Evolutionary conservation across 2,329 filamentous ascomycete genomes (phyloP), one percentile per base, ranked within the genome.

Genomic region (Colletotrichum sp.): DNA sequence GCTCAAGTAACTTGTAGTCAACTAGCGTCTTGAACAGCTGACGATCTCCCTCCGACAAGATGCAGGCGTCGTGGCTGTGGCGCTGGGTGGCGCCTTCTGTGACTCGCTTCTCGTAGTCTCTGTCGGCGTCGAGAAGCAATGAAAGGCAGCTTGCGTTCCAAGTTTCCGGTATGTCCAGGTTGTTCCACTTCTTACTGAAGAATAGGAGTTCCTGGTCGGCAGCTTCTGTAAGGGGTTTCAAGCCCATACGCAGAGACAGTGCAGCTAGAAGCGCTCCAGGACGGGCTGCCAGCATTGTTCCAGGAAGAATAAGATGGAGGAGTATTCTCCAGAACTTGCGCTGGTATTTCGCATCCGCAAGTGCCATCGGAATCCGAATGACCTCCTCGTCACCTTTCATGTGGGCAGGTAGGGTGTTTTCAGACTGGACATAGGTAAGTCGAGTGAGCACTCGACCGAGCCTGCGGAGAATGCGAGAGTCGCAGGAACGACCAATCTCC

Each of bases 401-500:
- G 68, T 90, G 88, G 0, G 80, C 82, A 1, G 88, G 88, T 26
- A 90, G 80, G 6, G 87, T 84, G 2, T 83, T 81, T 34, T 82
- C 79, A 4, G 83, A 84, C 30, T 82, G 79, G 8, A 87, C 85
- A 76, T 87, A 89, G 3, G 85, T 87, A 6, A 90, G 78, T 6
- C 84, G 85, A 0, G 88, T 89, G 13, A 90, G 81, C 7, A 89
- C 84, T 34, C 83, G 84, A 9, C 89, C 87, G 2, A 90, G 82
- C 0, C 88, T 85, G 15, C 85, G 85, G 3, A 90, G 84, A 65
- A 90, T 87, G 5, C 81, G 83, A 66, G 85, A 82, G 67, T 90
- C 85, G 78, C 89, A 90, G 1, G 88, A 90, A 15, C 88, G 83
- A 9, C 87, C 87, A 74, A 90, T 89, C 71, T 90, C 89, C 2